phyloP scores from a whole-genome alignment of 2,329 filamentous ascomycete species.

The Emergomyces africanus region DNA sequence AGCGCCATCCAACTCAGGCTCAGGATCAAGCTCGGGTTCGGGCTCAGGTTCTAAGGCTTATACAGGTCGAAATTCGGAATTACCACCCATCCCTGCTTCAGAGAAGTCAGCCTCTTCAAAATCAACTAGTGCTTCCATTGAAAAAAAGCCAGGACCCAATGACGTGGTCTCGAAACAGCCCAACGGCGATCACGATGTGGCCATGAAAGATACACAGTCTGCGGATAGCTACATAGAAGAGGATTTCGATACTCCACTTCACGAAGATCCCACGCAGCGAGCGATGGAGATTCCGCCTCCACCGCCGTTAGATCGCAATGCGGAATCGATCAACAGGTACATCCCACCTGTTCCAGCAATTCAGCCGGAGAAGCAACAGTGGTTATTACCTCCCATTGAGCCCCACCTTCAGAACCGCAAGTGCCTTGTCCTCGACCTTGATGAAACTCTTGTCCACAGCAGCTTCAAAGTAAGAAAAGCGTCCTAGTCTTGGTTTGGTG shows the following conservation, averaged over 20 bases:
- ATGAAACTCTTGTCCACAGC: conserved; percentile 95
- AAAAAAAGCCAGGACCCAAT: conserved; percentile 1
- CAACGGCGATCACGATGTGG: conserved; percentile 40
- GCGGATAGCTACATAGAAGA: conserved; percentile 41
- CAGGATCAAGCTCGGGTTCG: background rate
- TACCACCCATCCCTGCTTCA: background rate
- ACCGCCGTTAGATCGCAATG: conserved; percentile 38
- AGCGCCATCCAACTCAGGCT: background rate
- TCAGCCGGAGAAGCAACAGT: conserved; percentile 44
- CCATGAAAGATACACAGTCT: conserved; percentile 50
- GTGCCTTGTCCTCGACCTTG: conserved; percentile 86
- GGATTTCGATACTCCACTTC: conserved; percentile 30
- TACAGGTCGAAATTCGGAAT: background rate
- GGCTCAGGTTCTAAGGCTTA: background rate
- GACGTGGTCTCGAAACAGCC: conserved; percentile 12
- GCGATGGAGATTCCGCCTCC: conserved; percentile 44
- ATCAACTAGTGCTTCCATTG: background rate
- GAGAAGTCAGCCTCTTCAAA: background rate
- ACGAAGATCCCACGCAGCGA: conserved; percentile 30
- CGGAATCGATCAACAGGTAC: conserved; percentile 24
- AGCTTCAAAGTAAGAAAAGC: conserved; percentile 72
- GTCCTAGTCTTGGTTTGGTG: conserved; percentile 5
- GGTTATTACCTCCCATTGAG: conserved; percentile 67
- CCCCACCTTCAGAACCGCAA: conserved; percentile 77
- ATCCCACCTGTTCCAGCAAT: conserved; percentile 32